phyloP scores from a whole-genome alignment of 805 yeast genomes.

The Barnettozyma salicaria region DNA sequence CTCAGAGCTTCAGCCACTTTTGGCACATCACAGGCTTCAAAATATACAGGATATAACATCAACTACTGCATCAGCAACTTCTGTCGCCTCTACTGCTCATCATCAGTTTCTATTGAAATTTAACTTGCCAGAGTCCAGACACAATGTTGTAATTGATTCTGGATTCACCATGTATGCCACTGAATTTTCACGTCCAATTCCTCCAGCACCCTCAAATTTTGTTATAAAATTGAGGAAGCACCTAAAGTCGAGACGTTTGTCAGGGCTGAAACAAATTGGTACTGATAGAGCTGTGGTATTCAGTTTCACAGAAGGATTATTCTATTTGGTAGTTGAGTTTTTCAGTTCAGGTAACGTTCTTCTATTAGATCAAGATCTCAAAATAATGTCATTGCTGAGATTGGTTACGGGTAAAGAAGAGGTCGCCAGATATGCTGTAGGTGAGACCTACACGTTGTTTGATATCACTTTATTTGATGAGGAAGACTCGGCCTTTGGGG shows the following conservation, averaged over 20 bases:
- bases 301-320: slow-evolving; percentile 77
- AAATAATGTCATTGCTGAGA: slow-evolving; percentile 71
- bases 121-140: slow-evolving; percentile 76
- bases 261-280: slow-evolving; percentile 66
- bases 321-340: slow-evolving; percentile 78
- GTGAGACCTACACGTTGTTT: slow-evolving; percentile 61
- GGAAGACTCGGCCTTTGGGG: too few species aligned
- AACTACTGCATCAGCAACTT: too few species aligned
- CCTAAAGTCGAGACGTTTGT: slow-evolving; percentile 70
- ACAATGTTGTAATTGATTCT: slow-evolving; percentile 70
- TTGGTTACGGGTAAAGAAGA: slow-evolving; percentile 69
- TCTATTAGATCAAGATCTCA: slow-evolving; percentile 60
- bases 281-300: slow-evolving; percentile 80
- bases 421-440: slow-evolving; percentile 63
- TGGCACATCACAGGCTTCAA: slow-evolving; percentile 66
- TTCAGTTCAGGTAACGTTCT: slow-evolving; percentile 93
- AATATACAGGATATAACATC: slow-evolving; percentile 68
- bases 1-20: slow-evolving; percentile 51
- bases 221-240: slow-evolving; percentile 84
- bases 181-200: slow-evolving; percentile 72
- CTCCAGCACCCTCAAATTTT: slow-evolving; percentile 79
- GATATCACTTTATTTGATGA: slow-evolving; percentile 42
- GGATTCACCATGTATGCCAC: slow-evolving; percentile 80
- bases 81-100: slow-evolving; percentile 57
- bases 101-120: slow-evolving; percentile 77